Conservation (phyloP, 2,329 filamentous ascomycete species). For the Neofusicoccum ribis region DNA sequence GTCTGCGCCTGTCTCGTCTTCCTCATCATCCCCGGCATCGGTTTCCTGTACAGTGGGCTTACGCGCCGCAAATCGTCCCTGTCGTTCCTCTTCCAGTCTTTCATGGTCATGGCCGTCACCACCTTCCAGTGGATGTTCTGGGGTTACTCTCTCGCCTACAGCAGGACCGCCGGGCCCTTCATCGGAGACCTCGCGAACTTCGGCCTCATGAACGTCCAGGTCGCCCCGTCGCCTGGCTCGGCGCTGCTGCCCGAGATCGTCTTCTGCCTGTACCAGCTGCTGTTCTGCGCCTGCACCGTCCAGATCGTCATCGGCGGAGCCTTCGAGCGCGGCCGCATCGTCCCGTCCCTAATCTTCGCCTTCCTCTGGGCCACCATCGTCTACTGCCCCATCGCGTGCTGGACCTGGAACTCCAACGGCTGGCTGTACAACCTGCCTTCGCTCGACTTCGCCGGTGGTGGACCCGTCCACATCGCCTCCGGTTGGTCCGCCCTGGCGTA, state of each 20-base stretch:
- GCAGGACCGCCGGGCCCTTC: constrained; percentile 59
- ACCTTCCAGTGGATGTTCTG: constrained; percentile 66
- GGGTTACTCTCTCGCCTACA: constrained; percentile 66
- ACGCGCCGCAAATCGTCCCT: constrained; percentile 63
- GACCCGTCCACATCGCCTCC: constrained; percentile 64
- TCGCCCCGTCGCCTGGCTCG: constrained; percentile 61
- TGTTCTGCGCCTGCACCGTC: constrained; percentile 63
- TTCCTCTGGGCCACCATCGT: constrained; percentile 66
- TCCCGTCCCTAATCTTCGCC: constrained; percentile 64
- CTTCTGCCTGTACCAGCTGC: constrained; percentile 65
- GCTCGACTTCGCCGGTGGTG: constrained; percentile 62
- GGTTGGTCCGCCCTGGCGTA: constrained; percentile 66
- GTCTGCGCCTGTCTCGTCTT: constrained; percentile 63
- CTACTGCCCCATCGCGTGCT: constrained; percentile 64
- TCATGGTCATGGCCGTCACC: constrained; percentile 58
- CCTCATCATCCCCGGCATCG: constrained; percentile 67
- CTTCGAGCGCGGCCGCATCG: constrained; percentile 63
- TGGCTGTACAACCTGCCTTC: constrained; percentile 64
- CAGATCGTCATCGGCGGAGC: constrained; percentile 66
- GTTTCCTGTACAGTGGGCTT: constrained; percentile 64
- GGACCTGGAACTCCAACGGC: constrained; percentile 68
- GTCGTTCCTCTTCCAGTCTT: constrained; percentile 62
- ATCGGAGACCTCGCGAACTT: constrained; percentile 65
- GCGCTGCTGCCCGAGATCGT: constrained; percentile 63
- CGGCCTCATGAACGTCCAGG: constrained; percentile 60